Evolutionary conservation across 2,329 filamentous ascomycete species (phyloP).

Genomic region (Penicillium sp.): DNA sequence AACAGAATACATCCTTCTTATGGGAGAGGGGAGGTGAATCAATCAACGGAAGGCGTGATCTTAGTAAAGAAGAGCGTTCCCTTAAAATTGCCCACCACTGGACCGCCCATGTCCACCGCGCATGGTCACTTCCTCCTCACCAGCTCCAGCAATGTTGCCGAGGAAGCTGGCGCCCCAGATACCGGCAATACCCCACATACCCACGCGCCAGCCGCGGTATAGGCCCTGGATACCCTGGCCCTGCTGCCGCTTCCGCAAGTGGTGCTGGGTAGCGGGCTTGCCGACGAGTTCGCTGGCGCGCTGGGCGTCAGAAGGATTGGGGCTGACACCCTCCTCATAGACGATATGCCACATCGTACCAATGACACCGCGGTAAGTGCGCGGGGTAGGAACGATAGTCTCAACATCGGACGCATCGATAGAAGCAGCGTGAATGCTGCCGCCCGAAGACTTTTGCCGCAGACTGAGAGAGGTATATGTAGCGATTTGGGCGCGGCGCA

Average conservation of each 20-base stretch:
- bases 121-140: constrained; percentile 35
- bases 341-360: constrained; percentile 87
- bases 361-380: constrained; percentile 78
- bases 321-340: constrained; percentile 66
- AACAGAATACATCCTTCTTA: not conserved
- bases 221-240: constrained; percentile 54
- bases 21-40: not conserved
- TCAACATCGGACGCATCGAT: constrained; percentile 47
- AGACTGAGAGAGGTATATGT: constrained; percentile 58
- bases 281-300: constrained; percentile 32
- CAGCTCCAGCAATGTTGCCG: constrained; percentile 35
- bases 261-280: constrained; percentile 36
- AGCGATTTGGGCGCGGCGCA: constrained; percentile 79
- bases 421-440: constrained; percentile 19
- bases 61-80: not conserved
- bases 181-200: constrained; percentile 53
- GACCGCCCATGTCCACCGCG: constrained; percentile 20
- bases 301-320: constrained; percentile 45
- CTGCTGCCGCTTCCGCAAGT: constrained; percentile 43
- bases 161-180: constrained; percentile 51
- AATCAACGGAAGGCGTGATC: not conserved
- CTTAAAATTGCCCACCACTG: constrained; percentile 33
- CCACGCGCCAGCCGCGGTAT: constrained; percentile 56
- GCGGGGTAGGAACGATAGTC: constrained; percentile 70
- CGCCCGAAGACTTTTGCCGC: constrained; percentile 31